Percentiles rank a stretch among this genome's conserved stretches.
These are phyloP conservation scores for Alternaria hordeiaustralica DNA, from an alignment of 2,329 filamentous ascomycete genomes.

Conservation along the genomic window DNA sequence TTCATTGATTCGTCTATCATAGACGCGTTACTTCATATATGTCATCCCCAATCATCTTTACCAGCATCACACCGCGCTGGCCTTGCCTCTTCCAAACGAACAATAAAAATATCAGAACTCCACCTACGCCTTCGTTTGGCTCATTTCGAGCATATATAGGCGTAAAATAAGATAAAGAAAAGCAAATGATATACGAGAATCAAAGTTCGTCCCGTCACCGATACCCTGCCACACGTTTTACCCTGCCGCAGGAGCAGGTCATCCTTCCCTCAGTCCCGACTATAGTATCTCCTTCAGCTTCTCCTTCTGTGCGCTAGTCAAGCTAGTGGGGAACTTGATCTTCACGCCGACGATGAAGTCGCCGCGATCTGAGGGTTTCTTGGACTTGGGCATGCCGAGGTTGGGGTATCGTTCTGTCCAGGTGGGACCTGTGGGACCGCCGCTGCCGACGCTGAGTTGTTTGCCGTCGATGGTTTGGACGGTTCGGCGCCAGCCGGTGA, in stretches of 20 bases:
- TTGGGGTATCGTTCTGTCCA: constrained; percentile 81
- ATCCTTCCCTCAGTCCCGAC: constrained; percentile 8
- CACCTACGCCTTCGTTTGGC: constrained; percentile 26
- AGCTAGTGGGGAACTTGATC: constrained; percentile 83
- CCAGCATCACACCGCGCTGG: background rate
- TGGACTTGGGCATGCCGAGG: constrained; percentile 93
- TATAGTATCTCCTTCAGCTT: constrained; percentile 79
- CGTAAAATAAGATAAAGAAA: background rate
- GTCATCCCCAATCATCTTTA: constrained; percentile 1
- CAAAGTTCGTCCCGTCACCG: background rate
- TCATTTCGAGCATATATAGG: constrained; percentile 10
- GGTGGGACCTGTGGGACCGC: constrained; percentile 84
- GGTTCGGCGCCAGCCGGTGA: constrained; percentile 93
- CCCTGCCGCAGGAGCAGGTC: background rate
- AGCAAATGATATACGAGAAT: constrained; percentile 1
- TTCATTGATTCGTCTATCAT: constrained; percentile 18
- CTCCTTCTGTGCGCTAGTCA: constrained; percentile 81
- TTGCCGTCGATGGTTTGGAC: constrained; percentile 92
- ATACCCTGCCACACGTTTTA: background rate
- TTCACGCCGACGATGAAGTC: constrained; percentile 90
- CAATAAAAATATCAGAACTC: constrained; percentile 14
- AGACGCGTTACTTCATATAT: constrained; percentile 10
- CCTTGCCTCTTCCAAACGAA: background rate
- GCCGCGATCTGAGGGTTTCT: constrained; percentile 82
- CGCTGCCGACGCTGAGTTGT: constrained; percentile 78